Evolutionary conservation across 257 asterid genomes (phyloP), one percentile per base, ranked within the genome.

Genomic region (Scutellaria barbata): DNA sequence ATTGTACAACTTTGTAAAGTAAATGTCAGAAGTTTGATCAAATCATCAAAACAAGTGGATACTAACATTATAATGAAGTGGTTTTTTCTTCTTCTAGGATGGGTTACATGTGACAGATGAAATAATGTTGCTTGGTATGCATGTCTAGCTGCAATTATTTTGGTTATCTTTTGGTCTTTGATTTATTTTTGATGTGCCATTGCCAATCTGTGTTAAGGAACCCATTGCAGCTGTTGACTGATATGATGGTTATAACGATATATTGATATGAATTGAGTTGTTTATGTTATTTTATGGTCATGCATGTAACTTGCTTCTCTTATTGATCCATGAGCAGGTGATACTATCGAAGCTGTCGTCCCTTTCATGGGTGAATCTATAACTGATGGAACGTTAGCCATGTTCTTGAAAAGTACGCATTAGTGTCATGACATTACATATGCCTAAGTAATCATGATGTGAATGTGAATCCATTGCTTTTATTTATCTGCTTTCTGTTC

Each of bases 281-380:
- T n/a, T 53, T 55, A 64, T 25, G 45, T n/a, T 6, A 22, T 39
- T 39, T 5, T 56, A 3, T 47, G 20, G 48, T 51, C 50, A n/a
- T 72, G 8, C 63, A 52, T 59, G 18, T 57, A 46, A 61, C 73
- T 50, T 39, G 14, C 37, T 22, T 66, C 33, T 22, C 78, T 4
- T 30, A 17, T 72, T 25, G 46, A 62, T 77, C 47, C 60, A 25
- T 63, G 62, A 74, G 79, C 83, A 85, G 95, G 90, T 59, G 96
- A 90, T 76, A 54, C 75, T 56, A 81, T 90, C 74, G 96, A 90
- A 70, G 98, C 97, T 77, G 95, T 92, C 47, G 98, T 92, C 39
- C 98, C 98, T 20, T 86, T 72, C 74, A 92, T 92, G 98, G 98
- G 98, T 40, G 98, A 92, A 90, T 92, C 98, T 14, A 90, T 88